A percentile compares a stretch with the other conserved stretches of the same genome.
Conservation (phyloP, 345 rosid species). For the Mallotus nudiflorus region DNA sequence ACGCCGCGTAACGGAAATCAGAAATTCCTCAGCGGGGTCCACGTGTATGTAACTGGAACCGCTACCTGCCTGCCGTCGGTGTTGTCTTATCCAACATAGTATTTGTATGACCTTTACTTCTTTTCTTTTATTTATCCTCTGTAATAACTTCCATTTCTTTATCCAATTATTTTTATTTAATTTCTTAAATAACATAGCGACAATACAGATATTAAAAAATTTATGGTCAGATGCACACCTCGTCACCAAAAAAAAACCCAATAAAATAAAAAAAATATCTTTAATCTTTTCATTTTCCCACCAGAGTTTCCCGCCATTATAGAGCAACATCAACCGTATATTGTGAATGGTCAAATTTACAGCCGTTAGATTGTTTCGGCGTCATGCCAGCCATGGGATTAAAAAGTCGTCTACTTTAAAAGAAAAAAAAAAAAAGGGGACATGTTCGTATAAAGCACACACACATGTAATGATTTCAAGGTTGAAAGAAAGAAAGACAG, state of each 20-base stretch:
- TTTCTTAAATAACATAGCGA: too few relatives aligned
- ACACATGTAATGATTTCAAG: conserved; percentile 38
- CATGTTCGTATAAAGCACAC: conserved; percentile 21
- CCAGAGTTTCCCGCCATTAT: conserved; percentile 48
- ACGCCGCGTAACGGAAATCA: conserved; percentile 28
- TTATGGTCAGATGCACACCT: too few relatives aligned
- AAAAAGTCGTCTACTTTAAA: background rate
- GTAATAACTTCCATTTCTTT: background rate
- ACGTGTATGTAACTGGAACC: conserved; percentile 13
- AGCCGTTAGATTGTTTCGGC: conserved; percentile 14
- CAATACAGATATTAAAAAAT: too few relatives aligned
- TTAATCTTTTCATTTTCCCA: conserved; percentile 24
- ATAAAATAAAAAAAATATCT: background rate
- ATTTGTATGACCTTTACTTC: too few relatives aligned
- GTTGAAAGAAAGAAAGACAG: conserved; percentile 21
- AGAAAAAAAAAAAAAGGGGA: background rate
- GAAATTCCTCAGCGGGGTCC: conserved; percentile 30
- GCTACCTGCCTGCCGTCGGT: conserved; percentile 44
- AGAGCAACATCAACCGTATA: conserved; percentile 22
- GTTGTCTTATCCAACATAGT: conserved; percentile 42
- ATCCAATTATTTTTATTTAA: background rate
- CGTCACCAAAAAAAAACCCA: too few relatives aligned
- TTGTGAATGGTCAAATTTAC: background rate
- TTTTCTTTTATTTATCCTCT: background rate
- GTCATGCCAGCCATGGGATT: conserved; percentile 17